phyloP scores from a whole-genome alignment of 768 basidiomycete species.

The Lanmaoa rubissima region DNA sequence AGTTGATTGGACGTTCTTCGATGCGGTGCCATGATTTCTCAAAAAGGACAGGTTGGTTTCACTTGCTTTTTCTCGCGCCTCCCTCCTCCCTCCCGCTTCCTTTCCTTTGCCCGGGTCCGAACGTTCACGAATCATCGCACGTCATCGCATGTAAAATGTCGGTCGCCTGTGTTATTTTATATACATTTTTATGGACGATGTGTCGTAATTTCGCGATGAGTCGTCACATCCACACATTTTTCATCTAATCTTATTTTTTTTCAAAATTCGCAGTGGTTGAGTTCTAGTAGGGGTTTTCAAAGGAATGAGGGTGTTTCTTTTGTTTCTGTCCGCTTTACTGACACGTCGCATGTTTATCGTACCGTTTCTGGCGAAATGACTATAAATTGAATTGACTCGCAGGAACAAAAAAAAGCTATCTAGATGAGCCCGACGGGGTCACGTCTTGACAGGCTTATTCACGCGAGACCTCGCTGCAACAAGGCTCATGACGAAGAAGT shows the following conservation, averaged over 20 bases:
- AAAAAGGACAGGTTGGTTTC: not conserved
- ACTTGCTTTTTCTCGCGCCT: not conserved
- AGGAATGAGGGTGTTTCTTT: not conserved
- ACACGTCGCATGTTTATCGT: constrained; percentile 7
- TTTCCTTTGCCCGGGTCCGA: constrained; percentile 5
- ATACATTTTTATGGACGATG: not conserved
- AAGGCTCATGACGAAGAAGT: constrained; percentile 26
- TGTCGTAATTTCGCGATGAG: constrained; percentile 1
- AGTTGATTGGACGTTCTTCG: not conserved
- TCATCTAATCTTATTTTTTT: not conserved
- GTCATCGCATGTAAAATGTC: not conserved
- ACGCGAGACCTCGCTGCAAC: constrained; percentile 8
- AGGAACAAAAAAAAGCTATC: not conserved
- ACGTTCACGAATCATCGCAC: constrained; percentile 3
- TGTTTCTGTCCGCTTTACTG: not conserved
- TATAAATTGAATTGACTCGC: constrained; percentile 2
- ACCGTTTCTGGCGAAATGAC: constrained; percentile 13
- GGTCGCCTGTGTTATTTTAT: not conserved
- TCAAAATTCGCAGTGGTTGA: not conserved
- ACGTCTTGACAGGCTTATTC: constrained; percentile 8
- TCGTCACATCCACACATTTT: not conserved
- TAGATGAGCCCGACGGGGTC: not conserved
- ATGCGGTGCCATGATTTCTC: not conserved
- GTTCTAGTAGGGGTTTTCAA: constrained; percentile 1
- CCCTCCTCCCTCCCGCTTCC: not conserved